Percentiles rank a stretch among this genome's conserved stretches.
Conservation (phyloP, 768 basidiomycete species). For the Collybia sordida region DNA sequence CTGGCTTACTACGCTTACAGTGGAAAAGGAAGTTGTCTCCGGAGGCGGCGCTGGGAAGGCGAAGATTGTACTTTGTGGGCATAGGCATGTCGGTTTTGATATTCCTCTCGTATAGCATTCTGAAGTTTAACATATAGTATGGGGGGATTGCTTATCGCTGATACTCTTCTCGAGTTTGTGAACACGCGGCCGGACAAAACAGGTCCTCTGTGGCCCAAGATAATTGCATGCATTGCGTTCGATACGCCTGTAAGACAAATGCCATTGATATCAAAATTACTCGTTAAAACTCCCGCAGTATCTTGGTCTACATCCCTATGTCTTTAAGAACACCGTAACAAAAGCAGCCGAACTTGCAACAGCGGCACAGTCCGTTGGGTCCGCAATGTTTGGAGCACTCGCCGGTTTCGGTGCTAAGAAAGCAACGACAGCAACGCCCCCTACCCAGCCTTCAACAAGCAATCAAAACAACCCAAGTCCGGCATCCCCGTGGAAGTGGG, state of each 20-base stretch:
- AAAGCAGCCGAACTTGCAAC: constrained; percentile 72
- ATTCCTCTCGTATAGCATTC: background rate
- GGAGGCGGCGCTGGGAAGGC: constrained; percentile 78
- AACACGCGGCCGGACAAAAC: constrained; percentile 60
- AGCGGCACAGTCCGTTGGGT: constrained; percentile 61
- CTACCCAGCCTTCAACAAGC: constrained; percentile 18
- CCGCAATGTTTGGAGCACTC: constrained; percentile 59
- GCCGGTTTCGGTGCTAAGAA: constrained; percentile 48
- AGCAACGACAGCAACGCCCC: constrained; percentile 27
- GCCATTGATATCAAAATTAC: background rate
- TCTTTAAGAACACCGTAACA: constrained; percentile 82
- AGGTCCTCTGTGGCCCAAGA: constrained; percentile 83
- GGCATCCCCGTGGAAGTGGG: constrained; percentile 60
- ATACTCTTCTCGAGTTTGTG: constrained; percentile 74
- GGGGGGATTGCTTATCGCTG: constrained; percentile 90
- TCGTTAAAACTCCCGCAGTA: constrained; percentile 48
- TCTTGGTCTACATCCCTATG: constrained; percentile 80
- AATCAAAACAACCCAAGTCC: constrained; percentile 26
- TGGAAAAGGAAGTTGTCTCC: constrained; percentile 78
- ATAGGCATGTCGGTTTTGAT: constrained; percentile 52
- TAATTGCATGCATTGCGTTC: constrained; percentile 82
- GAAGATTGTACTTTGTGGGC: constrained; percentile 86
- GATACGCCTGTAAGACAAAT: constrained; percentile 79
- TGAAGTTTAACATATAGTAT: constrained; percentile 51
- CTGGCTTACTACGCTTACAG: constrained; percentile 88